Percentiles rank a stretch among this genome's conserved stretches.
These are phyloP conservation scores for Alternaria gansuensis DNA, from an alignment of 2,329 filamentous ascomycete species.

Conservation along the genomic window DNA sequence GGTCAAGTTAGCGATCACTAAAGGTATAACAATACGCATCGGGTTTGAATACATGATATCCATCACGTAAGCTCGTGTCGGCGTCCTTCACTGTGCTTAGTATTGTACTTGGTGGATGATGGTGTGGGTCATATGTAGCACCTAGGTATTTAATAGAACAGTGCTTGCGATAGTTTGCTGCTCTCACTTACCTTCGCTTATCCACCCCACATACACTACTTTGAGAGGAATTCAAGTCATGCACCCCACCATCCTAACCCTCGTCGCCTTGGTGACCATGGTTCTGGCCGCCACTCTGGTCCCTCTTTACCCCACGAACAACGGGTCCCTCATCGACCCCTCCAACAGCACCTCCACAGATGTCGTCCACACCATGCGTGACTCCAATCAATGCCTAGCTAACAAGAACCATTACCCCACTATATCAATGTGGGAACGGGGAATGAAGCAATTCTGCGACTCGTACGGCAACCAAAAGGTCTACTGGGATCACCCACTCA, in stretches of 20 bases:
- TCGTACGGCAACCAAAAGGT: neutral
- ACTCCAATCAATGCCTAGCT: slow-evolving; percentile 1
- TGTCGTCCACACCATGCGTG: neutral
- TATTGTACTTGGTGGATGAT: neutral
- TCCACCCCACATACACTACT: neutral
- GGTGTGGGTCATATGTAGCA: neutral
- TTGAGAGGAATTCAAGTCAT: neutral
- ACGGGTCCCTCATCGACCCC: neutral
- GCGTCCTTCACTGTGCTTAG: neutral
- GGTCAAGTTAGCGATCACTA: neutral
- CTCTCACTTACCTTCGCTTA: neutral
- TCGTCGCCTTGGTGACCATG: neutral
- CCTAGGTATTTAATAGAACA: neutral
- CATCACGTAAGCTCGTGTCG: neutral
- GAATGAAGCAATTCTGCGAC: slow-evolving; percentile 8
- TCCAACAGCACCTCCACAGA: neutral
- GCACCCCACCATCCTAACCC: neutral
- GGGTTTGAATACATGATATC: neutral
- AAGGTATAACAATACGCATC: neutral
- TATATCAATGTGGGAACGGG: neutral
- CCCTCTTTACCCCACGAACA: neutral
- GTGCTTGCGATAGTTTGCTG: neutral
- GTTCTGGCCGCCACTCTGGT: neutral
- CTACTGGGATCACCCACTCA: neutral
- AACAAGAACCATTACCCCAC: neutral